Evolutionary conservation across 192 early-diverging fungal species (phyloP).

Genomic region (Irineochytrium annulatum): DNA sequence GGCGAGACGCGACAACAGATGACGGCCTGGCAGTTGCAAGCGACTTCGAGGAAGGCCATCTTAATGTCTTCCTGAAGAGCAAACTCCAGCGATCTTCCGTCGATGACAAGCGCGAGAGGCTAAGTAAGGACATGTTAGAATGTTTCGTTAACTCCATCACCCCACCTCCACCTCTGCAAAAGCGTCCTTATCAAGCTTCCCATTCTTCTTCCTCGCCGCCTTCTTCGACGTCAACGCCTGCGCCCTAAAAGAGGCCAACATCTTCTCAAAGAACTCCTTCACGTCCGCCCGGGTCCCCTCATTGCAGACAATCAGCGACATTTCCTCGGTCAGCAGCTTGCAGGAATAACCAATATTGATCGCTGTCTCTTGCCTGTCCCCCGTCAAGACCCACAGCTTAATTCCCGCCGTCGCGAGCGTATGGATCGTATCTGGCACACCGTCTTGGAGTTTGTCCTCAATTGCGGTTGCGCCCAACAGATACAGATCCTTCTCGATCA

Average conservation of each 20-base stretch:
- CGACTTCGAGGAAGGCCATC: slow-evolving; percentile 56
- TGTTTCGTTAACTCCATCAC: too few relatives aligned
- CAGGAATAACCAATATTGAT: slow-evolving; percentile 85
- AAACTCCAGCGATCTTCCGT: background rate
- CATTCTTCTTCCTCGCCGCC: background rate
- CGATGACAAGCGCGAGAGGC: background rate
- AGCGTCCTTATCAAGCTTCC: background rate
- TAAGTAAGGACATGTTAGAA: too few relatives aligned
- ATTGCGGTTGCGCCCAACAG: slow-evolving; percentile 82
- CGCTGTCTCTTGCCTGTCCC: slow-evolving; percentile 86
- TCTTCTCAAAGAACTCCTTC: background rate
- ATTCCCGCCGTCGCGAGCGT: slow-evolving; percentile 72
- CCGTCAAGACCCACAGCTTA: slow-evolving; percentile 84
- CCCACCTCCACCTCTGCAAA: too few relatives aligned
- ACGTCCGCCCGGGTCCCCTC: slow-evolving; percentile 16
- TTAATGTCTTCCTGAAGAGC: background rate
- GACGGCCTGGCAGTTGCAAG: slow-evolving; percentile 69
- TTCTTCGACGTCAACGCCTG: background rate
- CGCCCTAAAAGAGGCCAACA: background rate
- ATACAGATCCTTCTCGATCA: slow-evolving; percentile 65
- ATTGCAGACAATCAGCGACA: slow-evolving; percentile 31
- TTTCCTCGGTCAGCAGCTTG: slow-evolving; percentile 58
- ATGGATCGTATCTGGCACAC: slow-evolving; percentile 80
- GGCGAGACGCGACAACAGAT: slow-evolving; percentile 88
- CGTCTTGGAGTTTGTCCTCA: slow-evolving; percentile 79